Conservation (phyloP, 345 rosid genomes). For the Gossypium longicalyx region DNA sequence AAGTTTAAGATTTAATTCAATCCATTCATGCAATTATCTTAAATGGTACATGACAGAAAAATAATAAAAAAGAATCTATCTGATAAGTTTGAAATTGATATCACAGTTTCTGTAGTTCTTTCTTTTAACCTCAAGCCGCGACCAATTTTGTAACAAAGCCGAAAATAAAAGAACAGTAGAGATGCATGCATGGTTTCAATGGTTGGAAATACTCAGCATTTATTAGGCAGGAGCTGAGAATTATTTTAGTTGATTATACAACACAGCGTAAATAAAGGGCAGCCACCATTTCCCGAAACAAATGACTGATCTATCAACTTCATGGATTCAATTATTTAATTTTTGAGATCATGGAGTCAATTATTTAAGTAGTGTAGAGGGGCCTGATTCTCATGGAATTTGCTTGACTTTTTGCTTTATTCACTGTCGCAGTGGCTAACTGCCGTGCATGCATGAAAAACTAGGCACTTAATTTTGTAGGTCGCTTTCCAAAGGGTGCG, state of each 20-base stretch:
- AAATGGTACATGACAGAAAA: background rate
- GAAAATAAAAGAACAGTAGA: background rate
- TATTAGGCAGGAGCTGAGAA: background rate
- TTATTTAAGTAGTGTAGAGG: background rate
- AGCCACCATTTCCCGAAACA: background rate
- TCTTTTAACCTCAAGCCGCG: no score
- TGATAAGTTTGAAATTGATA: no score
- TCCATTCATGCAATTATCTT: background rate
- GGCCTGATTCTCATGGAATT: background rate
- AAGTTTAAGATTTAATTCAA: background rate
- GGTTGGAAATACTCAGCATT: background rate
- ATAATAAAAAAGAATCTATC: background rate
- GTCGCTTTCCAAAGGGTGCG: slow-evolving; percentile 20
- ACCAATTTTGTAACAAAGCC: no score
- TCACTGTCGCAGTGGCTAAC: background rate
- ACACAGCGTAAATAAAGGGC: background rate
- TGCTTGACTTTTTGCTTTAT: background rate
- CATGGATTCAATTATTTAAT: slow-evolving; percentile 9
- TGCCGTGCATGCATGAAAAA: slow-evolving; percentile 11
- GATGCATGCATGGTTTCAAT: slow-evolving; percentile 4
- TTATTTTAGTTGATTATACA: background rate
- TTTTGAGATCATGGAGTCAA: background rate
- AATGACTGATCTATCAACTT: slow-evolving; percentile 4
- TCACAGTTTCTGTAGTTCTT: no score
- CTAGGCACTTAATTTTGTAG: background rate